These are phyloP conservation scores for Scutellospora calospora DNA, from an alignment of 371 early-diverging fungal species.

Conservation along the genomic window DNA sequence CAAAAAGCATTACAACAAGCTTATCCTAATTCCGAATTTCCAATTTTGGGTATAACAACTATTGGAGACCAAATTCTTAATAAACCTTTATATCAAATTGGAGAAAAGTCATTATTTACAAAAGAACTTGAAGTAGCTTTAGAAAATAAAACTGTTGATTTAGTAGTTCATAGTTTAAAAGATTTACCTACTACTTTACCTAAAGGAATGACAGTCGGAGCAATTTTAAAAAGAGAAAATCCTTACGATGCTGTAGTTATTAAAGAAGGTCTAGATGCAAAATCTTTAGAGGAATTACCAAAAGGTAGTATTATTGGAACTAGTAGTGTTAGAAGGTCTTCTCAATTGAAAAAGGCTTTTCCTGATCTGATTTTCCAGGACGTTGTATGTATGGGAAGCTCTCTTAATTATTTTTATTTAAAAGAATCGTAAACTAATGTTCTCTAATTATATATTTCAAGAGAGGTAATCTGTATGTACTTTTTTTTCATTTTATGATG, in stretches of 20 bases:
- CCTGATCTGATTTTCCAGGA: slow-evolving; percentile 84
- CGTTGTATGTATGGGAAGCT: slow-evolving; percentile 65
- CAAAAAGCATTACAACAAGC: slow-evolving; percentile 60
- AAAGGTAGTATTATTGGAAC: slow-evolving; percentile 89
- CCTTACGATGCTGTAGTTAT: slow-evolving; percentile 92
- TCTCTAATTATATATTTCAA: not conserved
- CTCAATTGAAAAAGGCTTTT: slow-evolving; percentile 84
- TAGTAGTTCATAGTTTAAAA: slow-evolving; percentile 95
- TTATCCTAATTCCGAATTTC: slow-evolving; percentile 64
- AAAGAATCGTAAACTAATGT: not conserved
- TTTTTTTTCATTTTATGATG: not conserved
- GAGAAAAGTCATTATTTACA: slow-evolving; percentile 93
- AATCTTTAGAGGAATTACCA: slow-evolving; percentile 70
- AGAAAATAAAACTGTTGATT: slow-evolving; percentile 73
- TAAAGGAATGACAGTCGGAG: slow-evolving; percentile 83
- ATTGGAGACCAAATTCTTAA: slow-evolving; percentile 89
- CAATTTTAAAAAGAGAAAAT: slow-evolving; percentile 86
- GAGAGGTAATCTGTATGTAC: slow-evolving; percentile 44
- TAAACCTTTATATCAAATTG: slow-evolving; percentile 90
- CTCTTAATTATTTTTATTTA: not conserved
- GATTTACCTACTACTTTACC: slow-evolving; percentile 94
- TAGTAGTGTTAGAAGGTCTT: slow-evolving; percentile 88
- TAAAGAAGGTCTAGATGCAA: slow-evolving; percentile 48
- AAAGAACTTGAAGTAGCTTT: slow-evolving; percentile 93
- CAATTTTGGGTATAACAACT: slow-evolving; percentile 82